phyloP scores from a whole-genome alignment of 176 grass and related monocot species.

The Stipa capillata region DNA sequence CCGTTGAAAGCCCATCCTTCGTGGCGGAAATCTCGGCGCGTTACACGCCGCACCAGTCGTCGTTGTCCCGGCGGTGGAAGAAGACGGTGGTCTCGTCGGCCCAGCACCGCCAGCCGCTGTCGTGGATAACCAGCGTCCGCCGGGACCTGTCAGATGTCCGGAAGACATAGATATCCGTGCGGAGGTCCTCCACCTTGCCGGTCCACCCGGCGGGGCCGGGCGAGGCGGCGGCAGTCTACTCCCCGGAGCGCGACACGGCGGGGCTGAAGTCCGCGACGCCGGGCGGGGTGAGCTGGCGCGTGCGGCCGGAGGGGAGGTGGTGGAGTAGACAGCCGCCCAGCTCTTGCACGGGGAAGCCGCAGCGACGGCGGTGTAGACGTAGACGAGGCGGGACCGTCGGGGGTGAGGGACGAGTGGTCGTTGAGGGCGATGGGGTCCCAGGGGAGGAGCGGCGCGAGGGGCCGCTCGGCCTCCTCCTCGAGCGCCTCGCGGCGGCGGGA shows the following conservation, averaged over 20 bases:
- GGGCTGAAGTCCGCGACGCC: constrained; percentile 72
- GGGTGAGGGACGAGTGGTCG: constrained; percentile 56
- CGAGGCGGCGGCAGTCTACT: constrained; percentile 68
- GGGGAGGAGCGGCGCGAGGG: constrained; percentile 20
- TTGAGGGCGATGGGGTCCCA: constrained; percentile 47
- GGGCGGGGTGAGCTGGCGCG: constrained; percentile 41
- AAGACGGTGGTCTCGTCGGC: constrained; percentile 68
- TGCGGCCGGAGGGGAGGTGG: constrained; percentile 30
- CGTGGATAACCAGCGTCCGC: constrained; percentile 32
- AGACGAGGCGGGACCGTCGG: constrained; percentile 50
- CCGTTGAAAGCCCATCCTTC: not conserved
- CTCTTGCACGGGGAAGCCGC: constrained; percentile 37
- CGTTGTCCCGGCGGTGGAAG: constrained; percentile 71
- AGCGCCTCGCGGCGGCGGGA: constrained; percentile 17
- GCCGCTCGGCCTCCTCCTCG: not conserved
- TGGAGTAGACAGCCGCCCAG: constrained; percentile 68
- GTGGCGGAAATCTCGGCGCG: constrained; percentile 36
- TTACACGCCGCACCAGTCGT: constrained; percentile 78
- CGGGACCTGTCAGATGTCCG: constrained; percentile 48
- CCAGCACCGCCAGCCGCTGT: constrained; percentile 78
- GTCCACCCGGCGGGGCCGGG: constrained; percentile 26
- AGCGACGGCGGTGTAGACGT: constrained; percentile 61
- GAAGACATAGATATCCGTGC: constrained; percentile 68
- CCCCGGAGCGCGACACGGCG: constrained; percentile 68
- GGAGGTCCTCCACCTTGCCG: constrained; percentile 68